These are phyloP conservation scores for Leishmania turanica DNA, from an alignment of 208 protist species.

Conservation along the genomic window DNA sequence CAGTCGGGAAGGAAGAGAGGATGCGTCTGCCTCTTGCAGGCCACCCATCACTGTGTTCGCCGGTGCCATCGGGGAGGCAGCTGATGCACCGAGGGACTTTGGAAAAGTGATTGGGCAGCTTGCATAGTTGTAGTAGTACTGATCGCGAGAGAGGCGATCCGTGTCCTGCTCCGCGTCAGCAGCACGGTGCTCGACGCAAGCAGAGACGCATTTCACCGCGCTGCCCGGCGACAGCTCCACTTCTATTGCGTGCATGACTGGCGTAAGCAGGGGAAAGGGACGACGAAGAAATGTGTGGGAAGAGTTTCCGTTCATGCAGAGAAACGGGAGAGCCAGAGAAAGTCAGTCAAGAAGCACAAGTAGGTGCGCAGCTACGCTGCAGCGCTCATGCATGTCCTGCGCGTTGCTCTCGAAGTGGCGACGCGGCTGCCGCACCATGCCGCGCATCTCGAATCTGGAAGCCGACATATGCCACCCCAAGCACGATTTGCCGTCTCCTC, in stretches of 20 bases:
- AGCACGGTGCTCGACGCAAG: not conserved
- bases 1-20: not conserved
- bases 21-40: not conserved
- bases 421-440: not conserved
- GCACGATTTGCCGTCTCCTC: not conserved
- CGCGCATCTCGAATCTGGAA: not conserved
- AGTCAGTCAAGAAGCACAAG: not conserved
- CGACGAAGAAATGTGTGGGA: not conserved
- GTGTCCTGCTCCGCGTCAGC: not conserved
- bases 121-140: slow-evolving; percentile 17
- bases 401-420: not conserved
- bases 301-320: not conserved
- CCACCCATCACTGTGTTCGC: no score
- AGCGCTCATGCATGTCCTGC: not conserved
- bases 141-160: slow-evolving; percentile 6
- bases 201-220: slow-evolving; percentile 1
- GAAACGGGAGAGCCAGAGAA: not conserved
- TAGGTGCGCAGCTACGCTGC: not conserved
- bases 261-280: not conserved
- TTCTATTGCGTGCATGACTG: slow-evolving; percentile 18
- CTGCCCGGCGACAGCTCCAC: slow-evolving; percentile 29
- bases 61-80: not conserved
- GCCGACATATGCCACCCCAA: not conserved
- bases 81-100: not conserved
- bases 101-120: not conserved